phyloP scores from a whole-genome alignment of 2,329 filamentous ascomycete genomes.

The Diaporthe sp. region DNA sequence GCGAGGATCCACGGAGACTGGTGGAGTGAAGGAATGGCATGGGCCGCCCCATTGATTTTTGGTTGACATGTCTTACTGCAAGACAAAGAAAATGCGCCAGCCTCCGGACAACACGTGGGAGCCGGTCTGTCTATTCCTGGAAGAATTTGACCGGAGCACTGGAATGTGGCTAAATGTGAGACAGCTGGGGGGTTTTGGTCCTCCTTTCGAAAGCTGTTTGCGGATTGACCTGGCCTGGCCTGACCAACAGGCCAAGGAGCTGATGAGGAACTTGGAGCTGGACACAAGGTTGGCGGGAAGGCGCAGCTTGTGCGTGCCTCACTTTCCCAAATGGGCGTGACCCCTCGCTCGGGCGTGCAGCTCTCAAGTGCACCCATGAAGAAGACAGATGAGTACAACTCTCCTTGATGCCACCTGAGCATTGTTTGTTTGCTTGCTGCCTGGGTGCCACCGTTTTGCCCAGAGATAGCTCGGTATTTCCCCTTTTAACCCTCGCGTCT shows the following conservation, averaged over 20 bases:
- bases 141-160: background rate
- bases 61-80: slow-evolving; percentile 5
- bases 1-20: background rate
- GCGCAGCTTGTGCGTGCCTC: background rate
- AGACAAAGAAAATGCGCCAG: slow-evolving; percentile 13
- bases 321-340: background rate
- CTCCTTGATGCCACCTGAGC: background rate
- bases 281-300: background rate
- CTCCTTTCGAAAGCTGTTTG: slow-evolving; percentile 4
- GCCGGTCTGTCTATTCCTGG: background rate
- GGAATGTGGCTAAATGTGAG: slow-evolving; percentile 1
- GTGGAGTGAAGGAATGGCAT: background rate
- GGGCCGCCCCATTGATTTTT: slow-evolving; percentile 9
- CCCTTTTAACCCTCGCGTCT: slow-evolving; percentile 27
- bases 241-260: background rate
- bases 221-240: background rate
- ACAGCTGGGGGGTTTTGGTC: slow-evolving; percentile 1
- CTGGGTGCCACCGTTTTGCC: slow-evolving; percentile 20
- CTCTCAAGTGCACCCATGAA: background rate
- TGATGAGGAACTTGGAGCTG: background rate
- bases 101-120: background rate
- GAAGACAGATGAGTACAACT: background rate
- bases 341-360: background rate
- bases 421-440: background rate
- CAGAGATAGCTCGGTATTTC: background rate